Conservation (phyloP, 257 asterid species). For the Thymus mandschuricus region DNA sequence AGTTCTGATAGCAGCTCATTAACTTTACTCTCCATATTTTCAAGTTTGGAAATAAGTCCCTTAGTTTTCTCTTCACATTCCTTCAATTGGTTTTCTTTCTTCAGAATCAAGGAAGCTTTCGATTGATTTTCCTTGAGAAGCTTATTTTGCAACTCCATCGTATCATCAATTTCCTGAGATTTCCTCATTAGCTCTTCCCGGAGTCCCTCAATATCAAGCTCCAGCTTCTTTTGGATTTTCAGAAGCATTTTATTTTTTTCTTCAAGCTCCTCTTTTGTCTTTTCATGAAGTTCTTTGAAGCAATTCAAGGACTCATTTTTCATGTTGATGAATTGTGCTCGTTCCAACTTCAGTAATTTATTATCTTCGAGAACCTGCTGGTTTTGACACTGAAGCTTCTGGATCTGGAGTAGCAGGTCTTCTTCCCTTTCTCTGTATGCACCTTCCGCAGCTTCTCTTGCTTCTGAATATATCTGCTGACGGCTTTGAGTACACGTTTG, state of each 20-base stretch:
- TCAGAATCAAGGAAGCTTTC: conserved; percentile 45
- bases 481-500: conserved; percentile 49
- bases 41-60: conserved; percentile 44
- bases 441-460: conserved; percentile 68
- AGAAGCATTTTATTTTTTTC: conserved; percentile 45
- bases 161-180: conserved; percentile 62
- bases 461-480: conserved; percentile 64
- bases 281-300: conserved; percentile 48
- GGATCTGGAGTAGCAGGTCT: conserved; percentile 55
- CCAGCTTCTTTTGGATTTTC: conserved; percentile 47
- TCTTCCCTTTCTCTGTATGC: conserved; percentile 65
- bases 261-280: conserved; percentile 47
- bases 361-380: conserved; percentile 62
- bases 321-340: conserved; percentile 39
- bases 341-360: conserved; percentile 55
- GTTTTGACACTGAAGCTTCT: conserved; percentile 58
- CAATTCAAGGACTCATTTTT: conserved; percentile 45
- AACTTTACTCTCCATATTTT: conserved; percentile 42
- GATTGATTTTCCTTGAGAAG: conserved; percentile 56
- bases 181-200: conserved; percentile 52
- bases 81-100: conserved; percentile 60
- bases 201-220: conserved; percentile 54
- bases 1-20: conserved; percentile 51
- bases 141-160: conserved; percentile 55
- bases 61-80: conserved; percentile 50